Evolutionary conservation across 164 flowering plant genomes (phyloP).

Genomic region (Taxillus chinensis): DNA sequence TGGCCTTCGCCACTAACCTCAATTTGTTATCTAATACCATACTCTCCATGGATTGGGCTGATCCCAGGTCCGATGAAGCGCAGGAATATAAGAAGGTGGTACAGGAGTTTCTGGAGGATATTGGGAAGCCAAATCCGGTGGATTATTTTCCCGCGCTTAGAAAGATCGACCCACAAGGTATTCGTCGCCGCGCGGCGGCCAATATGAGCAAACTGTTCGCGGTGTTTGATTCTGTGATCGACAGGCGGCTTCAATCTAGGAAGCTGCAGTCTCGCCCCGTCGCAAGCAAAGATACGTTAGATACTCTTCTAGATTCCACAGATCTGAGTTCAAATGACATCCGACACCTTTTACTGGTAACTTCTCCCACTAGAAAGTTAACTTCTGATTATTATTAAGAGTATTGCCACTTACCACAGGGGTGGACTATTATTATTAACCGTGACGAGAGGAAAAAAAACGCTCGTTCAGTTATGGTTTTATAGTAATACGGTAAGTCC

Average conservation of each 20-base stretch:
- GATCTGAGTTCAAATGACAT: conserved; percentile 5
- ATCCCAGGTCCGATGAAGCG: background rate
- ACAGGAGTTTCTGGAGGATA: conserved; percentile 17
- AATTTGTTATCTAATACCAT: conserved; percentile 24
- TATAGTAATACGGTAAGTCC: too few relatives aligned
- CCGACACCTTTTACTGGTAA: conserved; percentile 17
- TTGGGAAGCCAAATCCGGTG: conserved; percentile 22
- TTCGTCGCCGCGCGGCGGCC: conserved; percentile 7
- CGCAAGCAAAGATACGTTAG: conserved; percentile 16
- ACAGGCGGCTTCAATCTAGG: conserved; percentile 14
- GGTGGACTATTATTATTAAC: too few relatives aligned
- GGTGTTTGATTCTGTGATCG: conserved; percentile 15
- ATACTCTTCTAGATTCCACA: conserved; percentile 16
- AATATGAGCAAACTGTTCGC: conserved; percentile 13
- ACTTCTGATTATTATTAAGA: too few relatives aligned
- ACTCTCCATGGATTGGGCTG: conserved; percentile 22
- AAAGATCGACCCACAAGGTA: conserved; percentile 22
- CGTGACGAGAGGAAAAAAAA: too few relatives aligned
- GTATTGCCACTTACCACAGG: too few relatives aligned
- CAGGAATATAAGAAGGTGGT: conserved; percentile 17
- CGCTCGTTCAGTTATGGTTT: too few relatives aligned
- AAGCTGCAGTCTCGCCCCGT: background rate
- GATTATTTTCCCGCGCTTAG: conserved; percentile 28
- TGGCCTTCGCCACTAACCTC: conserved; percentile 21
- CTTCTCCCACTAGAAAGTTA: background rate